These are phyloP conservation scores for Musa troglodytarum DNA, from an alignment of 176 grass and related monocot species.

Conservation along the genomic window DNA sequence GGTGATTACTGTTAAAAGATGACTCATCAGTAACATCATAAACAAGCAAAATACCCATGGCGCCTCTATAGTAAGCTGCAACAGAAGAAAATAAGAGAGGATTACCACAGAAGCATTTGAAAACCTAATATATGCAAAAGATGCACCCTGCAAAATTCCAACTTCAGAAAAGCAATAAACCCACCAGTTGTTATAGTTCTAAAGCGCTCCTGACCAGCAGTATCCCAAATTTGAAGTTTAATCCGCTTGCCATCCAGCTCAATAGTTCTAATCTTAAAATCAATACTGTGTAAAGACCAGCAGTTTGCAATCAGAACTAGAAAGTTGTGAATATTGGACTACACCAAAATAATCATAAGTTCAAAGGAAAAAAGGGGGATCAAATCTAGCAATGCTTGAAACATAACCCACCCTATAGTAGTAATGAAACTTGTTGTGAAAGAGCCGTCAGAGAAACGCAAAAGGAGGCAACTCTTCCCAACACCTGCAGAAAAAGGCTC, in stretches of 20 bases:
- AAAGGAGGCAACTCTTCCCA: conserved; percentile 13
- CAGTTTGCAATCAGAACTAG: not conserved
- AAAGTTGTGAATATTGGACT: not conserved
- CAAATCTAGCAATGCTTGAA: not conserved
- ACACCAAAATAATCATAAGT: not conserved
- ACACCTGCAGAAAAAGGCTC: not conserved
- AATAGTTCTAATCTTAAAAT: conserved; percentile 25
- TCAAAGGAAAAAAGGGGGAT: not conserved
- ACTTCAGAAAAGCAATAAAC: not conserved
- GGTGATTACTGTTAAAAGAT: conserved; percentile 19
- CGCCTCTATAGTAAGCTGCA: conserved; percentile 17
- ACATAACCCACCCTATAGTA: conserved; percentile 4
- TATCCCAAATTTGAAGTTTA: conserved; percentile 26
- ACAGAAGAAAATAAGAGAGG: not conserved
- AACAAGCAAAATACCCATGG: conserved; percentile 25
- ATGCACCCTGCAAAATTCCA: not conserved
- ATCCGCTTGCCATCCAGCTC: conserved; percentile 23
- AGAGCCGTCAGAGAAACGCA: conserved; percentile 16
- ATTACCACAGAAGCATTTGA: not conserved
- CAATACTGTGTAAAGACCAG: not conserved
- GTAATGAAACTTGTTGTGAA: conserved; percentile 17
- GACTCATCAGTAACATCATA: conserved; percentile 23
- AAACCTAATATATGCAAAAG: not conserved
- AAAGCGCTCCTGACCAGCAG: conserved; percentile 22
- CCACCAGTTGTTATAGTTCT: conserved; percentile 24